Base-by-base conservation (phyloP, 164 flowering plant species). In the Liquidambar formosana region DNA sequence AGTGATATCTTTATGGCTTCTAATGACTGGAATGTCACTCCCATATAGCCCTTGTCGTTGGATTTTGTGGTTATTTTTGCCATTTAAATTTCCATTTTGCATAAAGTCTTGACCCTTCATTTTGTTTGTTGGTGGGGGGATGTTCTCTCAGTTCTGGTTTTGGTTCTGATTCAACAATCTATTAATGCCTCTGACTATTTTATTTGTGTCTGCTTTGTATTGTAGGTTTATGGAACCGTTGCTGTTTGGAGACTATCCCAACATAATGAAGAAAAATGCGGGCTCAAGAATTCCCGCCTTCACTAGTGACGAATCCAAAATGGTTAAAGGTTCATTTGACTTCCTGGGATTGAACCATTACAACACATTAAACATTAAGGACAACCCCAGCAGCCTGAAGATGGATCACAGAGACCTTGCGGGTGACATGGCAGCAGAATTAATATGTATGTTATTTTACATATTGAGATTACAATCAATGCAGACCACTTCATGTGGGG, bases 331-430 rank as follows among this genome's bases (percentile, higher is more conserved):
- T 13, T 77, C 82, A 4, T 64, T 46, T 22, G 80, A 76, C 23
- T 81, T 76, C 70, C 33, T 85, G 5, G 82, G 77, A 2, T 5
- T 81, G 22, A 79, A 79, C 68, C 72, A 79, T 59, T 81, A 81
- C 61, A 1, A 15, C 43, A 47, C 75, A 12, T 6, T 74, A 12
- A 44, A 72, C 41, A 26, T 72, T 8, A n/a, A 61, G 57, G 77
- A 78, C 16, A 41, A 53, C 44, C 14, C 72, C 49, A n/a, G 25
- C n/a, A 38, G 5, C 19, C 68, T 78, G 57, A 63, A 77, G 15
- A 38, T 9, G 23, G 62, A 81, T 45, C 61, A 22, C 61, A 78
- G 88, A 76, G 89, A 86, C 51, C 62, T 63, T 15, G 0, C 9
- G 4, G 69, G 38, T 19, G 95, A 88, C 61, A 67, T 67, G 73